These are phyloP conservation scores for Gaultheria prostrata DNA, from an alignment of 148 eudicot species.

Conservation along the genomic window DNA sequence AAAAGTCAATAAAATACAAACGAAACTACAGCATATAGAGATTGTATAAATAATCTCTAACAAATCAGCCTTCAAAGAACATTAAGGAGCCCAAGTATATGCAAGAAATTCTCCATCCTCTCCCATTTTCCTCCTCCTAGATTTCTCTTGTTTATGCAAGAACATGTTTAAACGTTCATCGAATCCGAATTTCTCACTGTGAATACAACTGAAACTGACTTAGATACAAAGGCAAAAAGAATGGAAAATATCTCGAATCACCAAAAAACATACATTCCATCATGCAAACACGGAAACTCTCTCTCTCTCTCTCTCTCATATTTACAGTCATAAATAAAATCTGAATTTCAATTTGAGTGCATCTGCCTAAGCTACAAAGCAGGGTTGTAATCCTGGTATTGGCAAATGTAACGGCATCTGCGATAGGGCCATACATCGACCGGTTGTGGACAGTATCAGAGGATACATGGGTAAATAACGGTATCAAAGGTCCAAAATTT, in stretches of 20 bases:
- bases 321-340: neutral
- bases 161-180: neutral
- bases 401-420: neutral
- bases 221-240: neutral
- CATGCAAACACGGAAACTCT: neutral
- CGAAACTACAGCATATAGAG: neutral
- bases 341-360: neutral
- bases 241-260: neutral
- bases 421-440: neutral
- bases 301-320: neutral
- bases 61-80: slow-evolving; percentile 8
- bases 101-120: neutral
- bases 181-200: neutral
- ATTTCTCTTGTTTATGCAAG: neutral
- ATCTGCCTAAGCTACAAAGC: neutral
- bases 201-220: no score
- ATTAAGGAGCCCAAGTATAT: neutral
- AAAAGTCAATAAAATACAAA: no score
- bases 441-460: neutral
- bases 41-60: neutral
- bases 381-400: neutral
- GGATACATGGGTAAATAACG: neutral
- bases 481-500: neutral
- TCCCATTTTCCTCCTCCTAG: neutral
- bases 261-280: neutral